Evolutionary conservation across 352 stramenopile species (phyloP).

Genomic region (Pythium myriotylum): DNA sequence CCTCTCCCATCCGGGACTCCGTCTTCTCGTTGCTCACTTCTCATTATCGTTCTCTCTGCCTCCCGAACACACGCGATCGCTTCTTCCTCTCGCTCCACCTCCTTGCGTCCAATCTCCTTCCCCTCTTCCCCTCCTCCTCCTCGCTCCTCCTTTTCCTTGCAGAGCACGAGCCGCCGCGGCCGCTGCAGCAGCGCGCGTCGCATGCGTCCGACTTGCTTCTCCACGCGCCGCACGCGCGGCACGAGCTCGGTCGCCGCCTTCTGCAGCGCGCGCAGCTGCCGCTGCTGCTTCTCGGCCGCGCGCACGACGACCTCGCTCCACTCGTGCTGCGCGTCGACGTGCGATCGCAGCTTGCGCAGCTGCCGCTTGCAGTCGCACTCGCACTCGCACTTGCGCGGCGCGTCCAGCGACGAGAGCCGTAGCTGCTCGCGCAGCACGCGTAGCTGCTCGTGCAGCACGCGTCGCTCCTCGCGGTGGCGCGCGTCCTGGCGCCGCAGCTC

Average conservation of each 20-base stretch:
- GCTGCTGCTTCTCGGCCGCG: constrained; percentile 21
- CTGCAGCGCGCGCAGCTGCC: background rate
- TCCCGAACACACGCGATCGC: too few species aligned
- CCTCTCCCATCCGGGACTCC: too few species aligned
- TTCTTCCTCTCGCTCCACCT: too few species aligned
- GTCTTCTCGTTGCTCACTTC: too few species aligned
- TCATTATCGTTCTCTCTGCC: too few species aligned
- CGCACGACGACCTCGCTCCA: constrained; percentile 17
- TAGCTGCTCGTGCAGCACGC: constrained; percentile 10
- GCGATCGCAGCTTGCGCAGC: constrained; percentile 5
- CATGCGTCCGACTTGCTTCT: background rate
- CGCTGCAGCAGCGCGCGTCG: too few species aligned
- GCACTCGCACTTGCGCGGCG: constrained; percentile 1
- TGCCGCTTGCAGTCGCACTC: background rate
- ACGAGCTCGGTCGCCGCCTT: background rate
- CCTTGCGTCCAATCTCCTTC: too few species aligned
- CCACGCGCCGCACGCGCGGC: background rate
- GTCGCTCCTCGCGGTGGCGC: background rate
- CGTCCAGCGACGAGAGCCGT: constrained; percentile 8
- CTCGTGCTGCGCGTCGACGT: constrained; percentile 14
- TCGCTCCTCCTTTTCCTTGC: too few species aligned
- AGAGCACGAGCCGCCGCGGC: too few species aligned
- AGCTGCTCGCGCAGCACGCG: constrained; percentile 17
- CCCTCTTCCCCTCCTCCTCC: background rate
- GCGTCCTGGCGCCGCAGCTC: constrained; percentile 37